phyloP scores from a whole-genome alignment of 306 rosid genomes.

The Dryas alaskensis region DNA sequence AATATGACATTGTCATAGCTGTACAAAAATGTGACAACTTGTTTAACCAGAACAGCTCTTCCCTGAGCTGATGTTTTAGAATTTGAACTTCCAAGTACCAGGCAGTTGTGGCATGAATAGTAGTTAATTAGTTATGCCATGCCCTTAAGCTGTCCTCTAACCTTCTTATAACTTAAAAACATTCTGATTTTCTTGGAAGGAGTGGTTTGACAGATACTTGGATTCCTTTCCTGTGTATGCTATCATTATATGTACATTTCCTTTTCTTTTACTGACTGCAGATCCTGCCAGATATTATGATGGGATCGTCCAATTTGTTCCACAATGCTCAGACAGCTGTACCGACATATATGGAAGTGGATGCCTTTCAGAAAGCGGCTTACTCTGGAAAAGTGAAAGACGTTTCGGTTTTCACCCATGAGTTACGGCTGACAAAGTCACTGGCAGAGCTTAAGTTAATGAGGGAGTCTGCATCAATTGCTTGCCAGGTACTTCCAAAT shows the following conservation, averaged over 20 bases:
- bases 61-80: background rate
- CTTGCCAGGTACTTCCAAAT: conserved; percentile 72
- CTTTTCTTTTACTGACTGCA: conserved; percentile 47
- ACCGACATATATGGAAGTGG: conserved; percentile 59
- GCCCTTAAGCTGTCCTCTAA: background rate
- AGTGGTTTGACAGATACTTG: background rate
- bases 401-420: conserved; percentile 55
- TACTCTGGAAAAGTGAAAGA: conserved; percentile 48
- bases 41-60: background rate
- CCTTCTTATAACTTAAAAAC: background rate
- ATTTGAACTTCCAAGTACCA: background rate
- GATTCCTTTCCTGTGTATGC: background rate
- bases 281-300: conserved; percentile 81
- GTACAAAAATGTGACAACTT: background rate
- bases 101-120: background rate
- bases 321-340: conserved; percentile 72
- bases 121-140: background rate
- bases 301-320: conserved; percentile 60
- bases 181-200: background rate
- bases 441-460: conserved; percentile 82
- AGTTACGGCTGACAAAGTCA: conserved; percentile 78
- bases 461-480: conserved; percentile 89
- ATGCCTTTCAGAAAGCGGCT: conserved; percentile 60
- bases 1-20: background rate
- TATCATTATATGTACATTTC: conserved; percentile 10